Base-by-base conservation (phyloP, 345 rosid species). In the Barbarea vulgaris region DNA sequence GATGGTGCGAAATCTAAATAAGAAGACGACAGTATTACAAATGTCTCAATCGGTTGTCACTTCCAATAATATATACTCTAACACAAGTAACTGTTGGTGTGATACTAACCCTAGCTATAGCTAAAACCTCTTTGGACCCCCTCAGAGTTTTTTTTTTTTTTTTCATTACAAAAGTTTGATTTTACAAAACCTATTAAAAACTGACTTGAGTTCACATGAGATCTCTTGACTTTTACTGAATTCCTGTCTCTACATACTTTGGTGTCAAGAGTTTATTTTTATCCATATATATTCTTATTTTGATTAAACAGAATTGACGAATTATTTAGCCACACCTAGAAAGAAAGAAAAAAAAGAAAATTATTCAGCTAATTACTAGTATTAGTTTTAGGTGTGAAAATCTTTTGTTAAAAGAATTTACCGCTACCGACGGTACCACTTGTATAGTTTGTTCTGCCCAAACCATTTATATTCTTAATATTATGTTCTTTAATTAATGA, bases 21-120 rank as follows among this genome's bases (percentile, higher is more conserved):
- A 64, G 73, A 77, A 39, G 61, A 77, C 22, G 56, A 24, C 48
- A 77, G 50, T 65, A 21, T 77, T 82, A 53, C 42, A 63, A 68
- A 81, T 70, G 87, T 83, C 85, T 79, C 84, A 55, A 72, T 83
- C 88, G 77, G 79, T 65, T 79, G 91, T 86, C 87, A 79, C 80
- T 76, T 88, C 85, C 79, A 69, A 72, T 72, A 77, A 65, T 69
- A 42, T 44, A 73, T 74, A 67, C 50, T 51, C 73, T 68, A 64
- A 59, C 78, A 44, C 48, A 70, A 79, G 58, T 52, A 64, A 77
- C 81, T 77, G 73, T 77, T 72, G 80, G 65, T 65, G 50, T 73
- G 77, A 72, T 70, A 64, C 77, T 44, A 81, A 77, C 82, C 79
- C 67, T 77, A 77, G 73, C 75, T 77, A 54, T 77, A 73, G 79